Conservation (phyloP, 2,329 filamentous ascomycete species). For the Polychaeton citri region DNA sequence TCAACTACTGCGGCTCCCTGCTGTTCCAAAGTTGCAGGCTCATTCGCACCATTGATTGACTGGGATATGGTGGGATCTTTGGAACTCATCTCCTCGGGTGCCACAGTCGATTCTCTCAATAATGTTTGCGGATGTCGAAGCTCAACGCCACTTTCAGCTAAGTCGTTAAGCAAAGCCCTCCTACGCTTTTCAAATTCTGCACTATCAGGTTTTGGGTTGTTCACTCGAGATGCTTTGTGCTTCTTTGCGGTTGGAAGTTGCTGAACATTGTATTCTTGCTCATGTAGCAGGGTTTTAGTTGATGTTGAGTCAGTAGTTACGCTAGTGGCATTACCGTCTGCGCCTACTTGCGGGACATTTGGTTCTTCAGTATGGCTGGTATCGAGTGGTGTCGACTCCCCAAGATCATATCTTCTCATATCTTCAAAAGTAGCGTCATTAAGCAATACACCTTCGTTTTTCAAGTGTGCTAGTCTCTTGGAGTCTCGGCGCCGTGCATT, state of each 20-base stretch:
- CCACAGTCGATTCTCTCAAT: conserved; percentile 3
- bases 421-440: conserved; percentile 32
- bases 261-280: neutral
- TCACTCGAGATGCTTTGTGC: neutral
- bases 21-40: neutral
- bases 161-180: conserved; percentile 6
- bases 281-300: neutral
- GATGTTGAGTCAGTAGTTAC: neutral
- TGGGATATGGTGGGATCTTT: conserved; percentile 2
- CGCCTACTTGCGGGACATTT: too few relatives aligned
- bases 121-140: neutral
- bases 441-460: conserved; percentile 39
- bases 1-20: neutral
- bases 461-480: conserved; percentile 38
- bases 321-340: neutral
- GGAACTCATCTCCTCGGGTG: conserved; percentile 10
- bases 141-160: conserved; percentile 6
- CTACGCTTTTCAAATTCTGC: conserved; percentile 3
- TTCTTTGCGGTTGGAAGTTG: conserved; percentile 1
- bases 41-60: neutral
- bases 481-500: conserved; percentile 41
- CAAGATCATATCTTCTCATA: neutral
- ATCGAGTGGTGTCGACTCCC: too few relatives aligned
- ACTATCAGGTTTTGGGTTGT: neutral
- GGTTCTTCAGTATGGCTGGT: too few relatives aligned